Evolutionary conservation across 345 rosid genomes (phyloP), one percentile per base, ranked within the genome.

Genomic region (Hibiscus syriacus): DNA sequence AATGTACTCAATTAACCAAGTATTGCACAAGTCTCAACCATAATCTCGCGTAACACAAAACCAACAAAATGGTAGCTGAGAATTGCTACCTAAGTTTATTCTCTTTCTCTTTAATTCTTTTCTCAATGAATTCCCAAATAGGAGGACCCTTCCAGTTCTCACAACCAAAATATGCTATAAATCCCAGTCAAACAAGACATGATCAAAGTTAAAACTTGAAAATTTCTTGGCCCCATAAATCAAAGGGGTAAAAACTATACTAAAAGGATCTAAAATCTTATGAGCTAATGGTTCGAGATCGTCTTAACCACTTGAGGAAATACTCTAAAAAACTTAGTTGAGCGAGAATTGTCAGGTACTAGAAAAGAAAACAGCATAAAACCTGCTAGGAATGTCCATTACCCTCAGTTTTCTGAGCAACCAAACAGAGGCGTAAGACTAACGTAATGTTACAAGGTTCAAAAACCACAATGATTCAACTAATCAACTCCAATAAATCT

Each of bases 331-430:
- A 55, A 48, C 8, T 41, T 69, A 69, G 45, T 57, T 46, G 72
- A 69, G 50, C 25, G 22, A 19, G 34, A 30, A 49, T 63, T 66
- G n/a, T 49, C 72, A 59, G 20, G 52, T 41, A 39, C n/a, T 5
- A 41, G 52, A 48, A 43, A 70, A 16, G 68, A 59, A 60, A 73
- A 66, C 34, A 55, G 43, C 55, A n/a, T 30, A 58, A 38, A 27
- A 62, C 64, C 62, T 20, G 41, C 19, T 26, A 13, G 41, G 55
- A 64, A 65, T 22, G 19, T 49, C 53, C 16, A 20, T 48, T 55
- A 34, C 16, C 69, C 68, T 52, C 17, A 26, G 26, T 46, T 76
- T 62, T 49, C 57, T 55, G 66, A 39, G 55, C 64, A 57, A 64
- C 55, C 57, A 62, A 72, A 46, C 62, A 55, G 26, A 11, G 20